These are phyloP conservation scores for Terana coerulea DNA, from an alignment of 768 basidiomycete genomes.

Conservation along the genomic window DNA sequence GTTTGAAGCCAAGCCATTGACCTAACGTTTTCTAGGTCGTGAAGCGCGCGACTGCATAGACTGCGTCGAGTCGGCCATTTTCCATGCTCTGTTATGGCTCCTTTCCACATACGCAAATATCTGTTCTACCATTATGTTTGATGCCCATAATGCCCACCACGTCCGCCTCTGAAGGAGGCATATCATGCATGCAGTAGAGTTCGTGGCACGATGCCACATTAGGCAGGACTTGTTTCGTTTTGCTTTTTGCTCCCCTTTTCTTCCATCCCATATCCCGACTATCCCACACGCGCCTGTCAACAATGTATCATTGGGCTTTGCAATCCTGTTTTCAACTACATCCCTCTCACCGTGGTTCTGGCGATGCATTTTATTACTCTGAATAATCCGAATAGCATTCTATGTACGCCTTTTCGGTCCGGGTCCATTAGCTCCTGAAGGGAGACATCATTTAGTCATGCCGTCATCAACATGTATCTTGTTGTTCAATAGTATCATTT, in stretches of 20 bases:
- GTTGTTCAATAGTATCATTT: slow-evolving; percentile 10
- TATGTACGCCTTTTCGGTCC: neutral
- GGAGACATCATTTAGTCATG: slow-evolving; percentile 12
- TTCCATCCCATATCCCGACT: slow-evolving; percentile 1
- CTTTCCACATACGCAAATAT: slow-evolving; percentile 14
- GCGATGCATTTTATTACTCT: slow-evolving; percentile 10
- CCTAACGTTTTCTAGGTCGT: slow-evolving; percentile 59
- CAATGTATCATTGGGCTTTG: slow-evolving; percentile 20
- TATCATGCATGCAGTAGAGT: slow-evolving; percentile 20
- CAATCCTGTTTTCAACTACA: slow-evolving; percentile 10
- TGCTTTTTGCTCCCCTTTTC: slow-evolving; percentile 8
- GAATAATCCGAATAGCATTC: slow-evolving; percentile 8
- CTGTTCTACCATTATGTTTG: slow-evolving; percentile 7
- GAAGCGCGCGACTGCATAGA: slow-evolving; percentile 71
- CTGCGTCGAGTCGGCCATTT: no score
- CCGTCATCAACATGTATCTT: slow-evolving; percentile 12
- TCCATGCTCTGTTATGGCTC: slow-evolving; percentile 4
- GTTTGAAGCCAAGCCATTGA: slow-evolving; percentile 2
- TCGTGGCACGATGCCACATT: slow-evolving; percentile 5
- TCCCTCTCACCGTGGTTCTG: slow-evolving; percentile 12
- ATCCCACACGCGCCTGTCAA: slow-evolving; percentile 12
- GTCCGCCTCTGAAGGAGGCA: slow-evolving; percentile 24
- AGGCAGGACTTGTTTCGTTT: slow-evolving; percentile 15
- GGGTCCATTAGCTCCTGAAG: slow-evolving; percentile 12
- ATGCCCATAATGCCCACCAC: slow-evolving; percentile 19